Evolutionary conservation across 805 yeast species (phyloP).

Genomic region (Candida montana): DNA sequence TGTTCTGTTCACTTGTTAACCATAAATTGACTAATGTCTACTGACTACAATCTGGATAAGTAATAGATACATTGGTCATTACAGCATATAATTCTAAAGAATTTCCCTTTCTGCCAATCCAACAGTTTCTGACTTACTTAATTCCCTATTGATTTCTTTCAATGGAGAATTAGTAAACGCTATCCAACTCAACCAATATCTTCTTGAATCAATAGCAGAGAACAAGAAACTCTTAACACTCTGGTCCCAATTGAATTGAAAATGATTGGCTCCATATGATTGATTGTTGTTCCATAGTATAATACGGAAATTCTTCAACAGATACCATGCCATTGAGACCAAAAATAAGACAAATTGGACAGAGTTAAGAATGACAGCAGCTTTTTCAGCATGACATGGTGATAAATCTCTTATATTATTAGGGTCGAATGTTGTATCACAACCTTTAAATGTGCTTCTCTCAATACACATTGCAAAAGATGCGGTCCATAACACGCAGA

Average conservation of each 20-base stretch:
- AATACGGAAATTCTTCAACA: background rate
- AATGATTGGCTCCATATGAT: background rate
- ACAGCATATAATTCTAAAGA: no score
- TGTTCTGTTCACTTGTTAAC: no score
- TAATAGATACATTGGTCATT: no score
- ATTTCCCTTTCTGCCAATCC: background rate
- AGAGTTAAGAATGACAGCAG: background rate
- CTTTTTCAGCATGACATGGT: background rate
- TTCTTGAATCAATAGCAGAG: background rate
- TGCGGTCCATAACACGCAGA: background rate
- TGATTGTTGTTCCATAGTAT: background rate
- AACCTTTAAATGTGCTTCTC: background rate
- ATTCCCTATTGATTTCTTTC: background rate
- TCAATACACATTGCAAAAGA: background rate
- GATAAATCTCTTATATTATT: background rate
- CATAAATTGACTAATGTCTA: no score
- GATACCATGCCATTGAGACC: background rate
- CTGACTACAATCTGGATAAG: no score
- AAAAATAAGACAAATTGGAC: background rate
- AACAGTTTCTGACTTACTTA: no score
- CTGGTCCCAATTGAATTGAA: background rate
- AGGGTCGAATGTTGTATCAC: background rate
- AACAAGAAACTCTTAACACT: background rate
- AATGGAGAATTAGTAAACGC: background rate
- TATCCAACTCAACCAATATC: background rate